Percentiles rank a stretch among this genome's conserved stretches.
Conservation (phyloP, 2,329 filamentous ascomycete genomes). For the Xylaria sp. region DNA sequence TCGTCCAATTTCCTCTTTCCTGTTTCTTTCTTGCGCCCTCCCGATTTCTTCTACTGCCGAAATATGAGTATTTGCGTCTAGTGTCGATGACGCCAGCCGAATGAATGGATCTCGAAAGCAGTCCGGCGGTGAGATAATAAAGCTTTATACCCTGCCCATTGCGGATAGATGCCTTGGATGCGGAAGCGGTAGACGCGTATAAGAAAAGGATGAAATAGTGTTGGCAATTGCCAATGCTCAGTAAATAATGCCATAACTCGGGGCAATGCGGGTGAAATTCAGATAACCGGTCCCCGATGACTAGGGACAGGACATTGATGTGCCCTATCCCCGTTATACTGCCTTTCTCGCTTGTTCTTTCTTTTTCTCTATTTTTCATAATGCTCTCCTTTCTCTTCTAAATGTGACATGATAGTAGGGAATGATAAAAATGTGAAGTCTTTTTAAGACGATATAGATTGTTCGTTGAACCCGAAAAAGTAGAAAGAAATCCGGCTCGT, state of each 20-base stretch:
- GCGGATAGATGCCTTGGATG: not conserved
- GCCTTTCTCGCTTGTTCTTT: not conserved
- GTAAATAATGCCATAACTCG: not conserved
- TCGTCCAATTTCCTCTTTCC: not conserved
- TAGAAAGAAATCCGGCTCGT: not conserved
- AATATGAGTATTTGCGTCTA: not conserved
- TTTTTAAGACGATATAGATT: not conserved
- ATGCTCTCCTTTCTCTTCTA: not conserved
- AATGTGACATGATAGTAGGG: not conserved
- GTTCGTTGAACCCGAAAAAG: not conserved
- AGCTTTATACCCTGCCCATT: not conserved
- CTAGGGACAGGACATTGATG: not conserved
- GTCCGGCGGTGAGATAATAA: not conserved
- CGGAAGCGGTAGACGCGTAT: not conserved
- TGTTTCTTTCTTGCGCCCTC: not conserved
- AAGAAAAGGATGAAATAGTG: not conserved
- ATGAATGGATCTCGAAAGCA: not conserved
- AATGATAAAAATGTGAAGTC: not conserved
- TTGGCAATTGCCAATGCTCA: not conserved
- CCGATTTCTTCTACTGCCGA: not conserved
- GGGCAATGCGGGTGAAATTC: not conserved
- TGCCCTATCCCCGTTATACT: not conserved
- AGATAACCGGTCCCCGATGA: not conserved
- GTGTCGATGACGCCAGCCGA: not conserved
- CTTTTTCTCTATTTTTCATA: not conserved